phyloP scores from a whole-genome alignment of 2,329 filamentous ascomycete species.

The Verticillium dahliae region DNA sequence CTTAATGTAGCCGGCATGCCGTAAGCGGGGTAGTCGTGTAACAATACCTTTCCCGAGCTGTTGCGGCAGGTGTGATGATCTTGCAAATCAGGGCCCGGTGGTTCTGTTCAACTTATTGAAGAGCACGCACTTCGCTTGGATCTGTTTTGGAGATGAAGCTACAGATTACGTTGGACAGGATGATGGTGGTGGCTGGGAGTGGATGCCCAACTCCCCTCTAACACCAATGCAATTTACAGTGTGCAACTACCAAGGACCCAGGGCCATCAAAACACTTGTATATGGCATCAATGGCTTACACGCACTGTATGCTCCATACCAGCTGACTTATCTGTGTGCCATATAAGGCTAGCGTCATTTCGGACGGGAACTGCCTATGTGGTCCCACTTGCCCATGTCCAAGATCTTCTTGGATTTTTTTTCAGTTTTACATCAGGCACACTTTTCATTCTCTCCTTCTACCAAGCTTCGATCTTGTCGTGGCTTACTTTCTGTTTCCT shows the following conservation, averaged over 20 bases:
- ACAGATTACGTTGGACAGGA: background rate
- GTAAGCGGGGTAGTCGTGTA: too few relatives aligned
- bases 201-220: background rate
- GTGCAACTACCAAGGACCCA: background rate
- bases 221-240: background rate
- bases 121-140: background rate
- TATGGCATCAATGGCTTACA: too few relatives aligned
- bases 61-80: too few relatives aligned
- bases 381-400: background rate
- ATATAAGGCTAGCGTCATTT: too few relatives aligned
- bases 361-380: too few relatives aligned
- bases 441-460: background rate
- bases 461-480: background rate
- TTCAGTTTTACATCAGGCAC: background rate
- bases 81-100: too few relatives aligned
- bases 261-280: too few relatives aligned
- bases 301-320: background rate
- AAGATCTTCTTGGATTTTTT: background rate
- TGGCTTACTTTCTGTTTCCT: background rate
- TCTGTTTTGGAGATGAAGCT: background rate
- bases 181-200: background rate
- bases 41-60: too few relatives aligned
- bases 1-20: too few relatives aligned
- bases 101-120: too few relatives aligned
- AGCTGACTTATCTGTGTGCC: background rate